Base-by-base conservation (phyloP, 768 basidiomycete species). In the Omphalotus guepiniiformis region DNA sequence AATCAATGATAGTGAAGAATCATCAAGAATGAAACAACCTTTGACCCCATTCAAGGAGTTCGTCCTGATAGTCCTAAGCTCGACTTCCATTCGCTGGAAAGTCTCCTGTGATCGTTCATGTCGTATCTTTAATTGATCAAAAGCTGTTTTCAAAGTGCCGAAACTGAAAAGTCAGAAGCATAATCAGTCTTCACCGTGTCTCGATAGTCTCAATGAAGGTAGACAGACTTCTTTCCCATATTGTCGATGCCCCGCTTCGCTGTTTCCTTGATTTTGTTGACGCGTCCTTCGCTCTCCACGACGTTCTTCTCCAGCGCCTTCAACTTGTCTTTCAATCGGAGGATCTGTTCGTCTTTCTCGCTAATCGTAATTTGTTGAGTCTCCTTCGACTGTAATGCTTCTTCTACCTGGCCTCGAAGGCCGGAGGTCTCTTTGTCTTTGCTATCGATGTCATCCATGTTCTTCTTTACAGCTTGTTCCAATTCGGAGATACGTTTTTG, bases 51-150 rank as follows among this genome's bases (percentile, higher is more conserved):
- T 52, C 6, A 37, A 47, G 11, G 58, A 44, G 26, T 25, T 50
- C 6, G 58, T 56, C 42, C 61, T 59, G 30, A 66, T 47, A 18
- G 58, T 41, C 6, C 34, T 44, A 6, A 65, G 42, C 42, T 59
- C 63, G 6, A 60, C 57, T 52, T 57, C 60, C 9, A 59, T 51
- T 23, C 39, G 52, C 46, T 46, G 59, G 18, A 65, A 59, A n/a
- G 61, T 58, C 1, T 52, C 39, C 12, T 53, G 54, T 2, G 61
- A 62, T 4, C 57, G 55, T 16, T 60, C 48, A 19, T 57, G 56
- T 7, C 54, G 54, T 16, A 42, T 42, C 37, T 60, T 64, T 6
- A 71, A 51, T 11, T 53, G 43, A 29, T 63, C 62, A 21, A 69
- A 42, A 16, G 55, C 54, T 21, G 49, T 62, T 46, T 64, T 64